These are phyloP conservation scores for Acmispon strigosus DNA, from an alignment of 306 rosid species.

Conservation along the genomic window DNA sequence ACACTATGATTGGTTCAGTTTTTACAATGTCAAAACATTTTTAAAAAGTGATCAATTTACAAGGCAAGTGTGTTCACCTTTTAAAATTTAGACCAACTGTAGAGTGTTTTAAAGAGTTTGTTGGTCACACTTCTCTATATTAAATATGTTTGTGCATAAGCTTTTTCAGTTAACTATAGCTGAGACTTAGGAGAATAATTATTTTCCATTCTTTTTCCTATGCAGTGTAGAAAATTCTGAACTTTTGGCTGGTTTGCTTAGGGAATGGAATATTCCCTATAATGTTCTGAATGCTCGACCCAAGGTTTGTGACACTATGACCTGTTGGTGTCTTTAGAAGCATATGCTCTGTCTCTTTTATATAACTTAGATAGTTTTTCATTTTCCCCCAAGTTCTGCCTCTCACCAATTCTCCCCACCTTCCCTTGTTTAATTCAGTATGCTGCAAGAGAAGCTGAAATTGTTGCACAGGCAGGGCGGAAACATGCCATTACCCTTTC, in stretches of 20 bases:
- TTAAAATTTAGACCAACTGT: too few relatives aligned
- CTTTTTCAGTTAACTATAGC: background rate
- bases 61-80: too few relatives aligned
- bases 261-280: conserved; percentile 76
- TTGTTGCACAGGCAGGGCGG: conserved; percentile 93
- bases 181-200: conserved; percentile 14
- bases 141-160: conserved; percentile 1
- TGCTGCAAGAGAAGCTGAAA: conserved; percentile 94
- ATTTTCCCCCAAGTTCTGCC: background rate
- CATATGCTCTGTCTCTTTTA: conserved; percentile 12
- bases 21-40: too few relatives aligned
- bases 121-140: background rate
- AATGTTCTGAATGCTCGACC: conserved; percentile 95
- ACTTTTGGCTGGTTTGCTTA: conserved; percentile 72
- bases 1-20: too few relatives aligned
- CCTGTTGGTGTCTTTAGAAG: conserved; percentile 5
- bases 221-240: conserved; percentile 96
- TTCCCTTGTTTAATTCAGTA: conserved; percentile 42
- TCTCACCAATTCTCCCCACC: background rate
- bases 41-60: too few relatives aligned
- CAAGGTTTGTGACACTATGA: conserved; percentile 55
- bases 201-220: conserved; percentile 22
- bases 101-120: too few relatives aligned
- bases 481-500: conserved; percentile 94
- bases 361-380: background rate